phyloP scores from a whole-genome alignment of 1,284 basidiomycete species.

The Somion occarium region DNA sequence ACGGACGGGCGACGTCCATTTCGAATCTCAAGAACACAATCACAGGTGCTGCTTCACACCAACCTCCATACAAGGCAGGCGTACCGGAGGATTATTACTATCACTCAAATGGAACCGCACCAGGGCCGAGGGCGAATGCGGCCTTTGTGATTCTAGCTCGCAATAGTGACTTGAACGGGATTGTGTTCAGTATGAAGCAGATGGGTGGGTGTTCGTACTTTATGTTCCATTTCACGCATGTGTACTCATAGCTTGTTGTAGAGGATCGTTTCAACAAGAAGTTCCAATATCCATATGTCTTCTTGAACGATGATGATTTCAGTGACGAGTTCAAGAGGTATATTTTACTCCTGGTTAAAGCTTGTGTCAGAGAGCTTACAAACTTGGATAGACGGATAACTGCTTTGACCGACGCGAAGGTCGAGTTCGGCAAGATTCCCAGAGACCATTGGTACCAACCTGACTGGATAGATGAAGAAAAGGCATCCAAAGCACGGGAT shows the following conservation, averaged over 20 bases:
- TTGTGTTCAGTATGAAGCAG: slow-evolving; percentile 72
- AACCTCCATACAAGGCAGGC: slow-evolving; percentile 47
- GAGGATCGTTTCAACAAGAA: slow-evolving; percentile 85
- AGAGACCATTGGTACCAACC: slow-evolving; percentile 85
- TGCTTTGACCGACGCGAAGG: slow-evolving; percentile 59
- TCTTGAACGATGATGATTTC: slow-evolving; percentile 82
- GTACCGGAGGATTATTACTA: slow-evolving; percentile 56
- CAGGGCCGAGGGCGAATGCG: slow-evolving; percentile 71
- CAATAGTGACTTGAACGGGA: slow-evolving; percentile 74
- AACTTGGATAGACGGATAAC: slow-evolving; percentile 50
- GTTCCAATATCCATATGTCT: slow-evolving; percentile 82
- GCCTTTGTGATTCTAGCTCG: slow-evolving; percentile 84
- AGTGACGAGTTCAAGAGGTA: slow-evolving; percentile 74
- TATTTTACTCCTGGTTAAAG: slow-evolving; percentile 15
- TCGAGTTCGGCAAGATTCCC: slow-evolving; percentile 82
- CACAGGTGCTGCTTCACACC: slow-evolving; percentile 17
- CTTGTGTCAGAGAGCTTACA: background rate
- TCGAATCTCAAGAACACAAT: slow-evolving; percentile 46
- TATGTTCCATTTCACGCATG: background rate
- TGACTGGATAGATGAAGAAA: slow-evolving; percentile 75
- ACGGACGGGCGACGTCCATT: slow-evolving; percentile 61
- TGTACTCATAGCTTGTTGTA: slow-evolving; percentile 7
- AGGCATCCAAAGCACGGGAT: slow-evolving; percentile 67
- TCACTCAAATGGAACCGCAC: slow-evolving; percentile 29
- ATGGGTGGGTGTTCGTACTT: slow-evolving; percentile 30